These are phyloP conservation scores for Termitomyces sp. DNA, from an alignment of 768 basidiomycete genomes.

Conservation along the genomic window DNA sequence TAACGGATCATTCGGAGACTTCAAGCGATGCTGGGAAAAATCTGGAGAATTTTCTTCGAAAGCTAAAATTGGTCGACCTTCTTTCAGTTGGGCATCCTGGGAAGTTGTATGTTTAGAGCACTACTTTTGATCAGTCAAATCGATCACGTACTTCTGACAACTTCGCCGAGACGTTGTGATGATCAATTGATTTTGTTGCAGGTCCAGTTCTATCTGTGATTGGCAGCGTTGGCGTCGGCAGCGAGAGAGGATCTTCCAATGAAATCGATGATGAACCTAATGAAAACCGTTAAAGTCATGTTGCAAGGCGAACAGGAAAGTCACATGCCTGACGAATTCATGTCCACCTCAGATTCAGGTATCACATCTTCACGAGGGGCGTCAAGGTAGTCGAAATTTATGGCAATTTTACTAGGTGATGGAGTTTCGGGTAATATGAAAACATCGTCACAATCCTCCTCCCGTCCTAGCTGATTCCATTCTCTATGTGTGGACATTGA, in stretches of 20 bases:
- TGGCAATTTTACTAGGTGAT: constrained; percentile 28
- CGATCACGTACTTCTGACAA: neutral
- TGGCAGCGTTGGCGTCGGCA: neutral
- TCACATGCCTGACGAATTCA: constrained; percentile 14
- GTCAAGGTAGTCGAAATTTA: constrained; percentile 4
- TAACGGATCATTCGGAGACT: neutral
- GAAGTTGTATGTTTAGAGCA: neutral
- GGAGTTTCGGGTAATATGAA: constrained; percentile 29
- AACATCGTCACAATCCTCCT: constrained; percentile 25
- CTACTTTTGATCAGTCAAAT: neutral
- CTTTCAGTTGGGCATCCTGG: neutral
- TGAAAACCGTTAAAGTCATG: neutral
- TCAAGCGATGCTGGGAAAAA: neutral
- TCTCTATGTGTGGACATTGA: constrained; percentile 32
- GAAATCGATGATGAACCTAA: constrained; percentile 3
- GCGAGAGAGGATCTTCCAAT: constrained; percentile 3
- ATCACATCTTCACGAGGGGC: constrained; percentile 22
- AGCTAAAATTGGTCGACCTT: neutral
- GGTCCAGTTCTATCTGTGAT: neutral
- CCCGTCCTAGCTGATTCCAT: constrained; percentile 22
- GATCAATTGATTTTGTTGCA: neutral
- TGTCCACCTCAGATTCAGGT: constrained; percentile 25
- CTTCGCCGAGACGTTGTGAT: neutral
- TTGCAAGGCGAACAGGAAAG: neutral
- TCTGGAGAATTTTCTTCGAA: neutral